These are phyloP conservation scores for Aspergillus proliferans DNA, from an alignment of 2,329 filamentous ascomycete species.

Conservation along the genomic window DNA sequence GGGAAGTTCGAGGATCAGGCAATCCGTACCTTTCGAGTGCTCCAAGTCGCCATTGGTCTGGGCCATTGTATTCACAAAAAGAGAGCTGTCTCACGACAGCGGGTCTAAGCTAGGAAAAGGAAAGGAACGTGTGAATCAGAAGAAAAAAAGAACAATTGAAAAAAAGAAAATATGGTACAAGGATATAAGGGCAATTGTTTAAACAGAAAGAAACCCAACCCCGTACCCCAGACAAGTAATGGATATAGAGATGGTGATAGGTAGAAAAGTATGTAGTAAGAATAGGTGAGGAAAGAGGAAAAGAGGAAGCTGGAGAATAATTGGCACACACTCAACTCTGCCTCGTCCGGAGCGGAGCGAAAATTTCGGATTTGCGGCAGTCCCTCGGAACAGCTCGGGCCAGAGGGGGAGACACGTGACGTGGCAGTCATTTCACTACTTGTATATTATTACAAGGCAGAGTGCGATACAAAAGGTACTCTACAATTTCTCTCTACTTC, in stretches of 20 bases:
- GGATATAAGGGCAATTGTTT: constrained; percentile 24
- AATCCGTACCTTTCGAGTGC: constrained; percentile 33
- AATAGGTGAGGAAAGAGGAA: constrained; percentile 13
- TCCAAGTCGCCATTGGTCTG: constrained; percentile 35
- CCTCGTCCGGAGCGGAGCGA: constrained; percentile 16
- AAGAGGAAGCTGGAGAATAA: constrained; percentile 21
- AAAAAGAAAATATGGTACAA: constrained; percentile 28
- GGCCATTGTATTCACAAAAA: constrained; percentile 27
- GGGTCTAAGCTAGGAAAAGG: constrained; percentile 11
- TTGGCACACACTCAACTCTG: not conserved
- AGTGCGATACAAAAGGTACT: not conserved
- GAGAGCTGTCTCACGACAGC: not conserved
- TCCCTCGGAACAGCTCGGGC: constrained; percentile 36
- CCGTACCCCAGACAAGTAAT: constrained; percentile 24
- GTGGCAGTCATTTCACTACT: not conserved
- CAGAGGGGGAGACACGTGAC: constrained; percentile 14
- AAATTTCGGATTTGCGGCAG: constrained; percentile 40
- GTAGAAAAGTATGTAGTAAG: constrained; percentile 2
- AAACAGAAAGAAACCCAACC: constrained; percentile 27
- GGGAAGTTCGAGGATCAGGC: not conserved
- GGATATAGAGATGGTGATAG: constrained; percentile 7
- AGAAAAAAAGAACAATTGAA: constrained; percentile 19
- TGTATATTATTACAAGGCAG: not conserved
- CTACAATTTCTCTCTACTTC: too few species aligned
- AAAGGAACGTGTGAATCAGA: constrained; percentile 13